Percentiles rank a stretch among this genome's conserved stretches.
These are phyloP conservation scores for Cercis canadensis DNA, from an alignment of 306 rosid genomes.

Conservation along the genomic window DNA sequence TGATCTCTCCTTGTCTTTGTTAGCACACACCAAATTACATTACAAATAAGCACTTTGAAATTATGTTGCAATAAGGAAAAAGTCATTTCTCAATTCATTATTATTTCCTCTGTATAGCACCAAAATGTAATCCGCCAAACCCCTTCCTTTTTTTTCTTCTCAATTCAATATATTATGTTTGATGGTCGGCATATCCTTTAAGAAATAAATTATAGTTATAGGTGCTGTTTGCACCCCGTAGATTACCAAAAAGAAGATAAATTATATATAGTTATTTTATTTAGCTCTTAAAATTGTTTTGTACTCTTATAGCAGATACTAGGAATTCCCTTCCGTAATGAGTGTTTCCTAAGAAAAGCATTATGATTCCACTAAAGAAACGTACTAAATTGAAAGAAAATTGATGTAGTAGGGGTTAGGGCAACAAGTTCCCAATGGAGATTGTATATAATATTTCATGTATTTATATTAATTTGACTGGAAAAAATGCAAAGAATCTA, in stretches of 20 bases:
- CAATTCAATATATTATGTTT: not conserved
- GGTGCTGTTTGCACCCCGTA: too few relatives aligned
- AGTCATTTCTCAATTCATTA: conserved; percentile 25
- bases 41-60: conserved; percentile 23
- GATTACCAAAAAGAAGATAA: too few relatives aligned
- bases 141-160: not conserved
- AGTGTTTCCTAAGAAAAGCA: conserved; percentile 5
- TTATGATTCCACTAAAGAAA: conserved; percentile 23
- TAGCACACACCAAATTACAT: conserved; percentile 31
- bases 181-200: conserved; percentile 26
- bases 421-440: not conserved
- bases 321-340: conserved; percentile 3
- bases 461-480: not conserved
- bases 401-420: not conserved
- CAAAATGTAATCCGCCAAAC: conserved; percentile 26
- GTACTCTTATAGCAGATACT: conserved; percentile 1
- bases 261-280: not conserved
- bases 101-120: conserved; percentile 20
- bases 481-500: conserved; percentile 1
- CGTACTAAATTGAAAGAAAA: not conserved
- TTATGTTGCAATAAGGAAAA: conserved; percentile 14
- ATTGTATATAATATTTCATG: not conserved
- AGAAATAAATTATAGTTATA: not conserved
- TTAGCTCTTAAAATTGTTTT: conserved; percentile 5
- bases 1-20: conserved; percentile 48